Base-by-base conservation (phyloP, 768 basidiomycete genomes). In the Mycena floridula region DNA sequence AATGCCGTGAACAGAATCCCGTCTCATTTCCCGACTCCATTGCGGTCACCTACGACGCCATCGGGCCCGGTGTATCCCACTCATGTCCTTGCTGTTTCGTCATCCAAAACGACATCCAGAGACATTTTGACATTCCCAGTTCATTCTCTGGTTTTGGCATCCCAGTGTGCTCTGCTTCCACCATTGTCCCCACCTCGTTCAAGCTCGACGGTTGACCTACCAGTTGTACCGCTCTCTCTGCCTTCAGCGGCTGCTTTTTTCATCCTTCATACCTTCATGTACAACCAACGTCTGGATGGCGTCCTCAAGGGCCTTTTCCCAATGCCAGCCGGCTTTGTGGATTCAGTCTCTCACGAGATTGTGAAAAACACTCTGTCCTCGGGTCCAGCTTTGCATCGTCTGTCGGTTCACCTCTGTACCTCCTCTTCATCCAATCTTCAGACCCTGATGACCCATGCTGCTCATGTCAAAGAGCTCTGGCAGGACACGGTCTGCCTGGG, bases 381-480 rank as follows among this genome's bases (percentile, higher is more conserved):
- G 9, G 72, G 72, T 6, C 64, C 64, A 7, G 67, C 73, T 26
- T 64, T 82, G 26, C 79, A 81, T 59, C 68, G 69, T 37, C 73
- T 83, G 27, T 76, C 79, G 15, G 51, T 66, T 5, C 75, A 77
- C 56, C 69, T 82, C 24, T 69, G 68, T 53, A 61, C 68, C 7
- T 70, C 73, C 21, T 68, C 76, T 7, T 63, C 68, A 1, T 56
- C 58, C n/a, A 70, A 68, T 45, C 60, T 73, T 23, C 65, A 66
- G 42, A 66, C 59, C 2, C 69, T 77, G 18, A 75, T 67, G 52
- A 67, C 66, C 23, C 78, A 80, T 45, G 76, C 86, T n/a, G 72
- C 80, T 25, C 76, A 76, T 51, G 77, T 89, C 40, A 84, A 83
- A 53, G 88, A 84, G 49, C 66, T 90, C 18, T 92, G 88, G 88